Evolutionary conservation across 805 yeast genomes (phyloP).

Genomic region (Pichia occidentalis): DNA sequence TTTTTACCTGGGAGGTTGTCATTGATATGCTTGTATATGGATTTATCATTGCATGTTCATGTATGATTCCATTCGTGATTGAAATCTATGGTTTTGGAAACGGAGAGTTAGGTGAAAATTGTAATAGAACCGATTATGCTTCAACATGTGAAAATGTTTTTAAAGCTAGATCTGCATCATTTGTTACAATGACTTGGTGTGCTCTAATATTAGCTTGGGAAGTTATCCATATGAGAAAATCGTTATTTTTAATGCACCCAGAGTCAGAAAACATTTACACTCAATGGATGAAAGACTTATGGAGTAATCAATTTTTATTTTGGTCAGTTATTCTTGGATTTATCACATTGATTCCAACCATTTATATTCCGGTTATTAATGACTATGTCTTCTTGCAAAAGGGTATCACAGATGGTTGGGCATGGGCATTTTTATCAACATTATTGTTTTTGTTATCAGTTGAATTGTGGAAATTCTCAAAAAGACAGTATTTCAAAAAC

Average conservation of each 20-base stretch:
- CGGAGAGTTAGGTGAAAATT: constrained; percentile 57
- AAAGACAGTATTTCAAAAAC: constrained; percentile 46
- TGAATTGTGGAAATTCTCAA: constrained; percentile 62
- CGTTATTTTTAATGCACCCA: constrained; percentile 66
- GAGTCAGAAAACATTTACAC: constrained; percentile 53
- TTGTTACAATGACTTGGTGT: constrained; percentile 83
- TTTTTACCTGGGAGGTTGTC: constrained; percentile 62
- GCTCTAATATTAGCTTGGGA: constrained; percentile 80
- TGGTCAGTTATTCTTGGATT: constrained; percentile 75
- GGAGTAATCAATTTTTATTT: constrained; percentile 70
- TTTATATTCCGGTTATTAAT: constrained; percentile 86
- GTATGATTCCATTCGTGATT: constrained; percentile 59
- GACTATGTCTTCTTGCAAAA: constrained; percentile 65
- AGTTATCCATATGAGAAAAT: constrained; percentile 63
- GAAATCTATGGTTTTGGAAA: constrained; percentile 61
- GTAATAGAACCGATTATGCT: constrained; percentile 44
- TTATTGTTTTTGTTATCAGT: constrained; percentile 50
- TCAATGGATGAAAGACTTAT: constrained; percentile 57
- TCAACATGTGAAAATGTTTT: constrained; percentile 56
- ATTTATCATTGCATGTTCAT: constrained; percentile 61
- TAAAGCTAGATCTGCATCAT: constrained; percentile 69
- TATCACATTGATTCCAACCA: constrained; percentile 68
- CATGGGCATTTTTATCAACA: constrained; percentile 56
- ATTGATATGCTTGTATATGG: constrained; percentile 71
- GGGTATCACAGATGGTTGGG: constrained; percentile 78